Percentiles rank a stretch among this genome's conserved stretches.
Evolutionary conservation across 176 grass and related monocot genomes (phyloP).

Genomic region (Carex parvula): DNA sequence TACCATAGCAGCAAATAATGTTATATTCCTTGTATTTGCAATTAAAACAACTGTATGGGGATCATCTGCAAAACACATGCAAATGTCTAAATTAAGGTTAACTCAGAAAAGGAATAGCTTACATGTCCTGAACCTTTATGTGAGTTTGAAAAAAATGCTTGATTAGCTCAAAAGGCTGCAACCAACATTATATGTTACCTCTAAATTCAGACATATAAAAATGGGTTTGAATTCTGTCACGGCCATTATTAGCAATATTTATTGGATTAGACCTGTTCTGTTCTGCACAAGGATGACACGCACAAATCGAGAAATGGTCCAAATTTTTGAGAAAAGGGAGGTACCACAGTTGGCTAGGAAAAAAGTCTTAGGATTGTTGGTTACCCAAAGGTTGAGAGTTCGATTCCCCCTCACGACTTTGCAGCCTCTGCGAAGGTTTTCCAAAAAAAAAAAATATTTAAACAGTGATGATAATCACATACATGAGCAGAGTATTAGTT

Average conservation of each 20-base stretch:
- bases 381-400: too few relatives aligned
- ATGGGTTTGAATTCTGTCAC: neutral
- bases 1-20: neutral
- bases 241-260: neutral
- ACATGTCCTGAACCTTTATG: neutral
- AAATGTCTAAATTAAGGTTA: neutral
- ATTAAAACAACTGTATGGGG: neutral
- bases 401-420: too few relatives aligned
- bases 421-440: too few relatives aligned
- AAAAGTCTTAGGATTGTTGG: too few relatives aligned
- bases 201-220: neutral
- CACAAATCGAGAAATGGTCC: too few relatives aligned
- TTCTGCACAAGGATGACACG: too few relatives aligned
- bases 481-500: neutral
- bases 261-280: neutral
- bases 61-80: constrained; percentile 1
- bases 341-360: too few relatives aligned
- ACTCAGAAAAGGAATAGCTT: neutral
- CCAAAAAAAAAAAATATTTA: neutral
- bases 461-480: too few relatives aligned
- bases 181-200: neutral
- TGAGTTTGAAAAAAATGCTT: neutral
- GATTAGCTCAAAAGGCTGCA: neutral
- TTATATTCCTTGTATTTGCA: neutral
- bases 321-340: too few relatives aligned